These are phyloP conservation scores for Arctium minus DNA, from an alignment of 129 eudicot species.

Conservation along the genomic window DNA sequence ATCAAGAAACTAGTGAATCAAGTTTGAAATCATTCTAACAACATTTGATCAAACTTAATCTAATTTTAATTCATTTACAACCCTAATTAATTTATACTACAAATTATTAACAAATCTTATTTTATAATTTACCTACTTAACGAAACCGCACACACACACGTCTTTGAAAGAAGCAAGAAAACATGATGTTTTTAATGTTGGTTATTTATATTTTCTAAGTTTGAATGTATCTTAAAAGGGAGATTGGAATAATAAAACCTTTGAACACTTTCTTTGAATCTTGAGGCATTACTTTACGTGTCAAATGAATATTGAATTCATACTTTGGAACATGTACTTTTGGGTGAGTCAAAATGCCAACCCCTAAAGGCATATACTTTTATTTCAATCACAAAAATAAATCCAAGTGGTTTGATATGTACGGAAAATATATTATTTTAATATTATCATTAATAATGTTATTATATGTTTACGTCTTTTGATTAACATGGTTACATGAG, in stretches of 20 bases:
- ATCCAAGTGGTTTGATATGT: constrained; percentile 19
- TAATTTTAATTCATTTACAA: not conserved
- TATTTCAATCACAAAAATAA: not conserved
- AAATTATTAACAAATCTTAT: not conserved
- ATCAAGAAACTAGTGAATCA: not conserved
- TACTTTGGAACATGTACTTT: constrained; percentile 10
- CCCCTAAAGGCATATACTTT: not conserved
- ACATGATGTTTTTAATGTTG: constrained; percentile 5
- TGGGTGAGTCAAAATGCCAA: constrained; percentile 31
- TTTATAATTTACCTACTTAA: not conserved
- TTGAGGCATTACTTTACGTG: constrained; percentile 24
- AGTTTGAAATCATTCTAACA: not conserved
- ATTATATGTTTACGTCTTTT: not conserved
- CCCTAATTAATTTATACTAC: not conserved
- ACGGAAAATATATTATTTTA: constrained; percentile 13
- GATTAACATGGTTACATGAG: not conserved
- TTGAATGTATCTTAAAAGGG: constrained; percentile 25
- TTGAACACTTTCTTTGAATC: constrained; percentile 23
- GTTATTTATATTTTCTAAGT: not conserved
- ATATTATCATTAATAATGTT: not conserved
- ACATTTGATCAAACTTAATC: not conserved
- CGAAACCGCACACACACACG: not conserved
- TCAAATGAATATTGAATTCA: constrained; percentile 29
- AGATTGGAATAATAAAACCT: constrained; percentile 18
- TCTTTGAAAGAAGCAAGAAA: not conserved